Evolutionary conservation across 2,329 filamentous ascomycete genomes (phyloP).

Genomic region (Fusarium sp.): DNA sequence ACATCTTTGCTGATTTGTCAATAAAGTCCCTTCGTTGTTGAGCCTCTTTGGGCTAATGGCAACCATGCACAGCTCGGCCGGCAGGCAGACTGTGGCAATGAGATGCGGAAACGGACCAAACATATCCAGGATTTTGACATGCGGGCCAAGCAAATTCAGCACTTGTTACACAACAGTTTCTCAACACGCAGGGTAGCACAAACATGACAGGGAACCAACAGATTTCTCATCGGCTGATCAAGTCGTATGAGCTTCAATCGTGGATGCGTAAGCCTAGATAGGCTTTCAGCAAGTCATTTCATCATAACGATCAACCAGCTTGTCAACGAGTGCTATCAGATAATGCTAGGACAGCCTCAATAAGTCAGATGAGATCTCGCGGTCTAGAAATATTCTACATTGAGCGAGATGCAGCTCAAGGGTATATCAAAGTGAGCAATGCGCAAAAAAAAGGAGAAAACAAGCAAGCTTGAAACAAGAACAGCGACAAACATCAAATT

Average conservation of each 20-base stretch:
- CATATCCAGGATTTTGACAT: background rate
- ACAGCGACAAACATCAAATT: constrained; percentile 31
- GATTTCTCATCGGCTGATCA: constrained; percentile 18
- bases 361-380: constrained; percentile 5
- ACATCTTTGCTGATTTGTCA: constrained; percentile 12
- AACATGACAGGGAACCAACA: constrained; percentile 13
- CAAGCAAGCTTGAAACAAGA: constrained; percentile 17
- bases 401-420: constrained; percentile 13
- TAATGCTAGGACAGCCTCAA: constrained; percentile 6
- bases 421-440: constrained; percentile 25
- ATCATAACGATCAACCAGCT: background rate
- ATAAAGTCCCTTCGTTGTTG: constrained; percentile 8
- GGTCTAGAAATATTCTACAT: constrained; percentile 15
- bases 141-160: constrained; percentile 16
- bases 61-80: constrained; percentile 3
- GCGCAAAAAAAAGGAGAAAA: constrained; percentile 22
- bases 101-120: constrained; percentile 10
- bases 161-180: constrained; percentile 28
- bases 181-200: constrained; percentile 11
- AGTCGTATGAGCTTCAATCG: constrained; percentile 2
- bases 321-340: constrained; percentile 5
- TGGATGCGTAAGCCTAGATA: background rate
- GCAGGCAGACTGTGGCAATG: constrained; percentile 6
- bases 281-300: background rate
- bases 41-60: constrained; percentile 1